Conservation (phyloP, 495 filamentous ascomycete species). For the Penicillium taxi region DNA sequence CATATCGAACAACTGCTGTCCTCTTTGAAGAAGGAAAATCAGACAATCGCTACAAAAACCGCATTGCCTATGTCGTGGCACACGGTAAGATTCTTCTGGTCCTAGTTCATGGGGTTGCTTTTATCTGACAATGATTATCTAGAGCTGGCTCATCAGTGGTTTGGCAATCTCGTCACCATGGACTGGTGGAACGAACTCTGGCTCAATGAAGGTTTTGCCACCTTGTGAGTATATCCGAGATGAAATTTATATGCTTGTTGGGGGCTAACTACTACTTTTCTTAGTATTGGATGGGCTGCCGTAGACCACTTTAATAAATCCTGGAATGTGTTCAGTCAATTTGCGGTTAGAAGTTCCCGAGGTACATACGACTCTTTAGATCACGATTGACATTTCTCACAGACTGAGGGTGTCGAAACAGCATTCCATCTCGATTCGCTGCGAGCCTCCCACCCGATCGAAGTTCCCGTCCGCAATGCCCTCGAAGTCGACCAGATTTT, state of each 20-base stretch:
- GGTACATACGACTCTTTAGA: conserved; percentile 30
- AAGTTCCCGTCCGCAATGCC: conserved; percentile 82
- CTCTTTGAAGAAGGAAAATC: conserved; percentile 88
- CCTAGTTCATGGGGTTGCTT: neutral
- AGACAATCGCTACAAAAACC: conserved; percentile 77
- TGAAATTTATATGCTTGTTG: too few species aligned
- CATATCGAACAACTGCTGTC: conserved; percentile 88
- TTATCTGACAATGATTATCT: conserved; percentile 4
- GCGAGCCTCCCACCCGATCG: conserved; percentile 86
- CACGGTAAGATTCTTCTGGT: conserved; percentile 40
- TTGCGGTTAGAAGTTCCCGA: conserved; percentile 63
- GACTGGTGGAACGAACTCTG: conserved; percentile 92
- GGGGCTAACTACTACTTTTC: too few species aligned
- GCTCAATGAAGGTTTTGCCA: conserved; percentile 96
- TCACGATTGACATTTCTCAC: conserved; percentile 16
- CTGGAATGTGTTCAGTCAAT: conserved; percentile 93
- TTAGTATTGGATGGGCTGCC: conserved; percentile 92
- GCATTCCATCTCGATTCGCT: conserved; percentile 84
- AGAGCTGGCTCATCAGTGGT: conserved; percentile 98
- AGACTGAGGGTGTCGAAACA: conserved; percentile 84
- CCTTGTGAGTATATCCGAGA: too few species aligned
- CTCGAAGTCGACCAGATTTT: conserved; percentile 96
- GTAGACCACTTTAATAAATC: conserved; percentile 81
- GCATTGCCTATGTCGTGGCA: conserved; percentile 89
- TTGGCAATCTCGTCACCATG: conserved; percentile 82